phyloP scores from a whole-genome alignment of 192 early-diverging fungal genomes.

The Umbelopsis ramanniana region DNA sequence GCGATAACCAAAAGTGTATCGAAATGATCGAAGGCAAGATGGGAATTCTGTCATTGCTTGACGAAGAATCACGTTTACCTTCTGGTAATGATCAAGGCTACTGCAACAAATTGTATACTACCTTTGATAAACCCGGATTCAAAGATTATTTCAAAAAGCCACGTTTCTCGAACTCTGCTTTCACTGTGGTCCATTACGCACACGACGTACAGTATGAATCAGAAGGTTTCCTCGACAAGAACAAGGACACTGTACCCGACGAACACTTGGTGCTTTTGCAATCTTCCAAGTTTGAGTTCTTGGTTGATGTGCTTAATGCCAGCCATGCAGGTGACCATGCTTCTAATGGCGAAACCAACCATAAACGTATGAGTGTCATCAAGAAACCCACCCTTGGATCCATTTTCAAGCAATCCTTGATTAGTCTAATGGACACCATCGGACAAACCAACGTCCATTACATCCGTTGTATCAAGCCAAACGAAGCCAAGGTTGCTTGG shows the following conservation, averaged over 20 bases:
- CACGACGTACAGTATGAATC: slow-evolving; percentile 92
- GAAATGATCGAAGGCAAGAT: slow-evolving; percentile 97
- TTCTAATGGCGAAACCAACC: slow-evolving; percentile 25
- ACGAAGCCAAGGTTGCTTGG: slow-evolving; percentile 92
- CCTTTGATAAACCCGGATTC: slow-evolving; percentile 69
- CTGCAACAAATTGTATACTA: slow-evolving; percentile 88
- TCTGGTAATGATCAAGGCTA: slow-evolving; percentile 85
- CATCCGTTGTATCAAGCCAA: slow-evolving; percentile 99
- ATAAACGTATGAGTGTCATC: slow-evolving; percentile 56
- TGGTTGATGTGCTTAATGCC: slow-evolving; percentile 78
- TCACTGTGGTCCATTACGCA: slow-evolving; percentile 96
- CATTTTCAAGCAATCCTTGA: slow-evolving; percentile 93
- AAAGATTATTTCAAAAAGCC: slow-evolving; percentile 90
- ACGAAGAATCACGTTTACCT: slow-evolving; percentile 86
- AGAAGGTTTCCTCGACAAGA: slow-evolving; percentile 97
- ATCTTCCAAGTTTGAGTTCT: slow-evolving; percentile 76
- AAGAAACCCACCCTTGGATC: slow-evolving; percentile 95
- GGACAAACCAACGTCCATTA: slow-evolving; percentile 92
- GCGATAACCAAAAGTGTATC: slow-evolving; percentile 98
- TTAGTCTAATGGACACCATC: slow-evolving; percentile 95
- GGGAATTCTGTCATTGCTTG: slow-evolving; percentile 93
- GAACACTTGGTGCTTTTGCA: slow-evolving; percentile 85
- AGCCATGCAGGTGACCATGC: slow-evolving; percentile 50
- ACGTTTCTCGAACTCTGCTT: slow-evolving; percentile 83
- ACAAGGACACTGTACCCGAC: slow-evolving; percentile 96